phyloP scores from a whole-genome alignment of 2,329 filamentous ascomycete genomes.

The Sphaceloma murrayae region DNA sequence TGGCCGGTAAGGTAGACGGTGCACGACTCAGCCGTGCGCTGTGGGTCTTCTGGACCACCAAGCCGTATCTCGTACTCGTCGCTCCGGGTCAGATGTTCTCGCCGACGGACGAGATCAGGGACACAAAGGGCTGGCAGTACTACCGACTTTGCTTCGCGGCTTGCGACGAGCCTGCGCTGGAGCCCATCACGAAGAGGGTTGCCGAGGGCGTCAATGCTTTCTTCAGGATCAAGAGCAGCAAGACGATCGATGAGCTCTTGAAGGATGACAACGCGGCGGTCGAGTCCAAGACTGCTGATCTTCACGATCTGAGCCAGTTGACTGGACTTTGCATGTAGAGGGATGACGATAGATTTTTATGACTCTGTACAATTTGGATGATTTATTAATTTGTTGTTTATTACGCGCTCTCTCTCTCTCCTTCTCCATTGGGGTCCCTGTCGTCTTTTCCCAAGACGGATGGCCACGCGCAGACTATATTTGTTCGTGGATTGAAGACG shows the following conservation, averaged over 20 bases:
- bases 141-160: conserved; percentile 78
- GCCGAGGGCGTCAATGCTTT: conserved; percentile 62
- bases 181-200: conserved; percentile 52
- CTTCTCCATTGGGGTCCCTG: too few relatives aligned
- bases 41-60: conserved; percentile 60
- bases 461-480: too few relatives aligned
- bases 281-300: conserved; percentile 9
- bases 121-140: conserved; percentile 57
- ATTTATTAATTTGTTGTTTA: too few relatives aligned
- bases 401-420: too few relatives aligned
- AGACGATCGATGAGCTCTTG: conserved; percentile 55
- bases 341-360: conserved; percentile 5
- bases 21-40: conserved; percentile 54
- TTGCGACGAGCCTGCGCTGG: conserved; percentile 61
- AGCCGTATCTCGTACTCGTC: conserved; percentile 60
- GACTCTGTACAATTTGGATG: not conserved
- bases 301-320: conserved; percentile 8
- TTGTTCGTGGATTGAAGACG: too few relatives aligned
- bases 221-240: conserved; percentile 61
- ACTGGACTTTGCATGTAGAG: conserved; percentile 11
- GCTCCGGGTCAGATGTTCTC: conserved; percentile 66
- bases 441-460: too few relatives aligned
- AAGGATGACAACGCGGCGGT: conserved; percentile 30
- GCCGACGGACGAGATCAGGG: conserved; percentile 51
- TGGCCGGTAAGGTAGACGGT: conserved; percentile 46